Evolutionary conservation across 1,284 basidiomycete genomes (phyloP).

Genomic region (Tilletia horrida): DNA sequence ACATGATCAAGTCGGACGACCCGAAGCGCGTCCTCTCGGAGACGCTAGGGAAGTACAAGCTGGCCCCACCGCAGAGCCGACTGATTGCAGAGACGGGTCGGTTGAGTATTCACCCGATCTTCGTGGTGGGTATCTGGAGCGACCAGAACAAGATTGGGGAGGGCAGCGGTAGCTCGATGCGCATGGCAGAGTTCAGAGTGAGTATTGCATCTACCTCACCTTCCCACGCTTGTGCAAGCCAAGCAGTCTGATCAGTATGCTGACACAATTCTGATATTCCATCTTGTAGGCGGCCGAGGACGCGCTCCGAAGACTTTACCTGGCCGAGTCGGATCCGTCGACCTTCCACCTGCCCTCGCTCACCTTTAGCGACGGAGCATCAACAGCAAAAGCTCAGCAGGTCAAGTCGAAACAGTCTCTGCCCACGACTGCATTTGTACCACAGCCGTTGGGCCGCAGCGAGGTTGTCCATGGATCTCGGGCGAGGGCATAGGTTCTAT

Average conservation of each 20-base stretch:
- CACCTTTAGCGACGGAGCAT: neutral
- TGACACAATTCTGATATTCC: neutral
- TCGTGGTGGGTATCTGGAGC: constrained; percentile 89
- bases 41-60: constrained; percentile 51
- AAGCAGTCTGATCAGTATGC: constrained; percentile 58
- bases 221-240: neutral
- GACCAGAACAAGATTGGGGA: constrained; percentile 81
- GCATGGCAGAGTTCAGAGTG: constrained; percentile 89
- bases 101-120: constrained; percentile 80
- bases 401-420: neutral
- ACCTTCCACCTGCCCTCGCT: constrained; percentile 7
- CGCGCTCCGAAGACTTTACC: constrained; percentile 73
- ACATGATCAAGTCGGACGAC: constrained; percentile 75
- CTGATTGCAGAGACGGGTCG: constrained; percentile 89
- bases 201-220: neutral
- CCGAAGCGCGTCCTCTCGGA: constrained; percentile 54
- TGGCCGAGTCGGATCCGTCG: constrained; percentile 52
- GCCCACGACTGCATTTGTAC: neutral
- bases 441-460: constrained; percentile 2
- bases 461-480: constrained; percentile 14
- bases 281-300: constrained; percentile 76
- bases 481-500: neutral
- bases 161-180: constrained; percentile 84
- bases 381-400: neutral
- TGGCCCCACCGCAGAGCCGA: constrained; percentile 57